Conservation (phyloP, 495 filamentous ascomycete species). For the Ascodesmis nigricans region DNA sequence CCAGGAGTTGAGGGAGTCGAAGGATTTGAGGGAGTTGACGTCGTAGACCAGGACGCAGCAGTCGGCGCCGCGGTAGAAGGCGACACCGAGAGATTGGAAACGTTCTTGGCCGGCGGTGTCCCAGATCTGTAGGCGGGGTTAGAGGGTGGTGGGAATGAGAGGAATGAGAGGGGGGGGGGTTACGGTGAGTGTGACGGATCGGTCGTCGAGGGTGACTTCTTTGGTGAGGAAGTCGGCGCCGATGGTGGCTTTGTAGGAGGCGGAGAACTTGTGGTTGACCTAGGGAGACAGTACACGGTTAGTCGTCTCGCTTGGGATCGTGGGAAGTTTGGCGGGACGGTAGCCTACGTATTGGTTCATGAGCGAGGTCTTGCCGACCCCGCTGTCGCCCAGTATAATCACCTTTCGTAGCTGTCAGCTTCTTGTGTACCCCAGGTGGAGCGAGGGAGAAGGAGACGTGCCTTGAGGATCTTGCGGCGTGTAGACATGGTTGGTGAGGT, state of each 20-base stretch:
- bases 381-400: conserved; percentile 94
- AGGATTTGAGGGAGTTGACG: conserved; percentile 97
- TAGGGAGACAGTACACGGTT: conserved; percentile 20
- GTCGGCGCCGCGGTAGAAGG: conserved; percentile 93
- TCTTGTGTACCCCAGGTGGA: conserved; percentile 1
- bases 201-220: conserved; percentile 88
- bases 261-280: conserved; percentile 99
- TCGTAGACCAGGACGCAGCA: conserved; percentile 97
- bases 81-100: conserved; percentile 90
- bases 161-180: conserved; percentile 12
- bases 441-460: conserved; percentile 3
- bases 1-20: conserved; percentile 94
- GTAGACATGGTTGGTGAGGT: conserved; percentile 4
- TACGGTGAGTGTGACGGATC: conserved; percentile 95
- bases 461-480: conserved; percentile 16
- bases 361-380: conserved; percentile 94
- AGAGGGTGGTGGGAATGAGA: background rate
- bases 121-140: conserved; percentile 47
- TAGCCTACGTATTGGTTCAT: conserved; percentile 98
- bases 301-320: too few relatives aligned
- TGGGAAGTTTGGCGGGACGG: conserved; percentile 4
- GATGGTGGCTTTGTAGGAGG: conserved; percentile 97
- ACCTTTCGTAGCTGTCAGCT: conserved; percentile 34
- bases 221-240: conserved; percentile 96
- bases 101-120: conserved; percentile 95